Conservation (phyloP, 495 filamentous ascomycete species). For the Aspergillus cavernicola region DNA sequence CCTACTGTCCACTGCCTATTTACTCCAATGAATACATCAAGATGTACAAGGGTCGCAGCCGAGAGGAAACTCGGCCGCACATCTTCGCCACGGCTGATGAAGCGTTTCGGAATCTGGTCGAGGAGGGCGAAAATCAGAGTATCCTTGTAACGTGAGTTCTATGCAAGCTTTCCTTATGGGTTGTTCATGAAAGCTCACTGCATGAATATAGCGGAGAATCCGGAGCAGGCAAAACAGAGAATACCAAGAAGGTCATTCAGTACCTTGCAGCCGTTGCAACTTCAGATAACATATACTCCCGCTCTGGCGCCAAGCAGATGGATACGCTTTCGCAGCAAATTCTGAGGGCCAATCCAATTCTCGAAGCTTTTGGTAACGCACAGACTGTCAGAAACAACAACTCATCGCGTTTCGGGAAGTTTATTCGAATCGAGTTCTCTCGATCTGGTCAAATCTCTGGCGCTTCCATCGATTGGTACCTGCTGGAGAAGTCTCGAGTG, state of each 20-base stretch:
- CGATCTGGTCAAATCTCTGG: conserved; percentile 88
- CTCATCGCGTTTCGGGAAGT: conserved; percentile 97
- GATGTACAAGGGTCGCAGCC: conserved; percentile 85
- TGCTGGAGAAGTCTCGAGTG: conserved; percentile 94
- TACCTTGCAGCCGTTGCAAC: conserved; percentile 94
- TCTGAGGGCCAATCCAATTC: conserved; percentile 91
- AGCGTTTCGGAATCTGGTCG: conserved; percentile 91
- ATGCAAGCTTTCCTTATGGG: neutral
- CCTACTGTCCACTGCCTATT: conserved; percentile 90
- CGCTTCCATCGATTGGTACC: conserved; percentile 97
- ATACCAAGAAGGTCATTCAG: conserved; percentile 99
- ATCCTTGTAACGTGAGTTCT: conserved; percentile 80
- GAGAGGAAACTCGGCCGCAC: conserved; percentile 94
- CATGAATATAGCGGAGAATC: conserved; percentile 72
- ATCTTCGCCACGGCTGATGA: conserved; percentile 99
- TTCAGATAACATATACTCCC: conserved; percentile 67
- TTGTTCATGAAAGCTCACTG: conserved; percentile 10
- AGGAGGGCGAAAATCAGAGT: conserved; percentile 94
- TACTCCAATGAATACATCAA: conserved; percentile 96
- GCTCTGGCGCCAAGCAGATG: conserved; percentile 60
- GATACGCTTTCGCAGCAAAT: conserved; percentile 96
- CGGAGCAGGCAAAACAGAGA: conserved; percentile 97
- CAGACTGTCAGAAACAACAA: conserved; percentile 99
- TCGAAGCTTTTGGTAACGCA: conserved; percentile 97
- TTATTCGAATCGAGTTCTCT: conserved; percentile 96